Conservation (phyloP, 306 rosid species). For the Malus asiatica region DNA sequence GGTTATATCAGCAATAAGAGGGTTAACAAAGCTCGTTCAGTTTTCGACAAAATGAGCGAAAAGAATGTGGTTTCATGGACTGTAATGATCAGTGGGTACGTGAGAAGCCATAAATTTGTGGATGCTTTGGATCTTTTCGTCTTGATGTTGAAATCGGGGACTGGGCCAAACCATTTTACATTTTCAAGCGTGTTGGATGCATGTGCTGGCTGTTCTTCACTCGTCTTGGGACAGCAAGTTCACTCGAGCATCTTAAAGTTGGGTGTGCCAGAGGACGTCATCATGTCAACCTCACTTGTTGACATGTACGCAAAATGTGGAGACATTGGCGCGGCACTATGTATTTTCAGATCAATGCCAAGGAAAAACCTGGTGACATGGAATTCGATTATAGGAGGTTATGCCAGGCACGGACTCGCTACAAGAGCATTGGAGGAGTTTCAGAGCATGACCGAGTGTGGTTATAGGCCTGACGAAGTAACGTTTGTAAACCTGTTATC, state of each 20-base stretch:
- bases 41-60: constrained; percentile 45
- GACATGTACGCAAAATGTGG: constrained; percentile 73
- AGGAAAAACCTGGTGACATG: constrained; percentile 49
- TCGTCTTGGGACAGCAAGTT: constrained; percentile 49
- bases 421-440: constrained; percentile 39
- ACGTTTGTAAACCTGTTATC: constrained; percentile 52
- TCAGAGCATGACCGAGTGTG: constrained; percentile 25
- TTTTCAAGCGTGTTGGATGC: constrained; percentile 53
- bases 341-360: constrained; percentile 36
- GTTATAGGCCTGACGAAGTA: constrained; percentile 42
- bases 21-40: constrained; percentile 29
- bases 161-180: constrained; percentile 47
- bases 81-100: constrained; percentile 63
- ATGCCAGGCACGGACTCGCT: constrained; percentile 48
- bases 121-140: constrained; percentile 47
- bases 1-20: constrained; percentile 46
- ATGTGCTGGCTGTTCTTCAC: constrained; percentile 53
- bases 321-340: constrained; percentile 37
- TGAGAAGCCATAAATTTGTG: constrained; percentile 30
- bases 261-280: constrained; percentile 35
- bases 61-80: constrained; percentile 69
- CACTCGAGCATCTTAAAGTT: constrained; percentile 40
- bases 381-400: constrained; percentile 62
- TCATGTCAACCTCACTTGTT: constrained; percentile 46
- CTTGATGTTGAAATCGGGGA: constrained; percentile 40